phyloP scores from a whole-genome alignment of 83 land plant species.

The Thuja plicata region DNA sequence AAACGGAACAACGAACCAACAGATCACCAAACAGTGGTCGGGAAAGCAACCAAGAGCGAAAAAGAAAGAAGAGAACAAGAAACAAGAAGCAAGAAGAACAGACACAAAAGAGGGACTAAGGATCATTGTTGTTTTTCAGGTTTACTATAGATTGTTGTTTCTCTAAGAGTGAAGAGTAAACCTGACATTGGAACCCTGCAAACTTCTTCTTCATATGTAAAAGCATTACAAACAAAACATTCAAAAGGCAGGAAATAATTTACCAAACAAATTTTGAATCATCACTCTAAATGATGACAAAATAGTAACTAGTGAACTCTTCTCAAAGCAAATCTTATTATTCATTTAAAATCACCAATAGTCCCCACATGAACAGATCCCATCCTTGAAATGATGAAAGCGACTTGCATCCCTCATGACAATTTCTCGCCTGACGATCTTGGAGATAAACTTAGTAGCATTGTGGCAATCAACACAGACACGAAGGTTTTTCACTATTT shows the following conservation, averaged over 20 bases:
- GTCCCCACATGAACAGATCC: conserved; percentile 12
- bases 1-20: too few relatives aligned
- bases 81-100: background rate
- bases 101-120: too few relatives aligned
- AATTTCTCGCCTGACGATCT: conserved; percentile 5
- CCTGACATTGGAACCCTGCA: background rate
- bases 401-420: conserved; percentile 14
- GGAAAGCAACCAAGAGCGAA: too few relatives aligned
- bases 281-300: background rate
- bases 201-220: background rate
- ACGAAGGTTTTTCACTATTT: conserved; percentile 7
- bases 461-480: conserved; percentile 15
- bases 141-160: background rate
- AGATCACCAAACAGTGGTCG: too few relatives aligned
- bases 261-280: background rate
- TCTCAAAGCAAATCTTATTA: background rate
- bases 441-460: conserved; percentile 5
- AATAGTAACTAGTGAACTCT: background rate
- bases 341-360: conserved; percentile 2
- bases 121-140: too few relatives aligned
- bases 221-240: background rate
- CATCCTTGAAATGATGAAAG: conserved; percentile 15
- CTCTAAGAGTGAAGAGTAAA: background rate
- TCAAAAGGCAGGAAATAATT: background rate
- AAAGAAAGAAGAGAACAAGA: too few relatives aligned